These are phyloP conservation scores for Ascochyta clinopodiicola DNA, from an alignment of 2,329 filamentous ascomycete genomes.

Conservation along the genomic window DNA sequence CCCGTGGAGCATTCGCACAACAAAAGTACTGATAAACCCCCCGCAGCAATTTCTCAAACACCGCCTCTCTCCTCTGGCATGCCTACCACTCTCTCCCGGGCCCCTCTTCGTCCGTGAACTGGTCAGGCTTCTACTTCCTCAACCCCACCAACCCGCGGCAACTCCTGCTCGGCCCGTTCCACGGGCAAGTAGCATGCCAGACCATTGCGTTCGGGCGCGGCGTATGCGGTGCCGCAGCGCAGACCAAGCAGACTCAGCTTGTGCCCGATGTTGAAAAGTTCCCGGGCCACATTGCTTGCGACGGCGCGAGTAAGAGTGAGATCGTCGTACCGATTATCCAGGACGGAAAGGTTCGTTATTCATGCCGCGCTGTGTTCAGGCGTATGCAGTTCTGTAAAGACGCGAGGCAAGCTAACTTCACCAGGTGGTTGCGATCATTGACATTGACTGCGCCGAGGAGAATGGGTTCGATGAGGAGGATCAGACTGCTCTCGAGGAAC, in stretches of 20 bases:
- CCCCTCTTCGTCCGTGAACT: slow-evolving; percentile 74
- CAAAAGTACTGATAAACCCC: not conserved
- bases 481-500: slow-evolving; percentile 67
- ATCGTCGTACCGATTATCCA: slow-evolving; percentile 77
- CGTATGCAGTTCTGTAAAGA: slow-evolving; percentile 21
- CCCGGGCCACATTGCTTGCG: slow-evolving; percentile 82
- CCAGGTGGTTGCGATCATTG: slow-evolving; percentile 74
- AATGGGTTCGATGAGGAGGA: slow-evolving; percentile 75
- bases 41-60: slow-evolving; percentile 71
- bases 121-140: slow-evolving; percentile 69
- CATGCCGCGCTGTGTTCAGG: not conserved
- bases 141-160: slow-evolving; percentile 52
- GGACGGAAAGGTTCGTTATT: slow-evolving; percentile 52
- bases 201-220: slow-evolving; percentile 75
- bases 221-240: slow-evolving; percentile 76
- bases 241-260: slow-evolving; percentile 67
- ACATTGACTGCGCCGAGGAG: slow-evolving; percentile 74
- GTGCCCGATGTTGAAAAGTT: slow-evolving; percentile 74
- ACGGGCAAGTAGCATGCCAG: slow-evolving; percentile 80
- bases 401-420: slow-evolving; percentile 29
- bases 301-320: slow-evolving; percentile 77
- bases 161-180: slow-evolving; percentile 80
- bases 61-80: slow-evolving; percentile 79
- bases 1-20: not conserved
- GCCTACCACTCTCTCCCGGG: slow-evolving; percentile 74